These are phyloP conservation scores for Suillus subalutaceus DNA, from an alignment of 768 basidiomycete genomes.

Conservation along the genomic window DNA sequence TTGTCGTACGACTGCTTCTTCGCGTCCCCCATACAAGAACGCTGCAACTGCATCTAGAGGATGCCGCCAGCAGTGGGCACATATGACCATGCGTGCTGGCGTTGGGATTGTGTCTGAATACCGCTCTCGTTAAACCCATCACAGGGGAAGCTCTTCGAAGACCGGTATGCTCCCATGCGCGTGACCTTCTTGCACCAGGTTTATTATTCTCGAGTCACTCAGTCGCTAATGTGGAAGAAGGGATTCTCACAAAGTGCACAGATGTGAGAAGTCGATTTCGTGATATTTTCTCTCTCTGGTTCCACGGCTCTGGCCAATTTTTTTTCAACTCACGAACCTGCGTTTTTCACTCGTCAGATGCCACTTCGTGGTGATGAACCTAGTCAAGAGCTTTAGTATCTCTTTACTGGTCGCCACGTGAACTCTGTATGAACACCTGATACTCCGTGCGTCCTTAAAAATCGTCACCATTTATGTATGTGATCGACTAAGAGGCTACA, in stretches of 20 bases:
- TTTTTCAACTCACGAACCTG: not conserved
- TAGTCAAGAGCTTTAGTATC: not conserved
- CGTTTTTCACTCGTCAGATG: not conserved
- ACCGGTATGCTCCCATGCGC: not conserved
- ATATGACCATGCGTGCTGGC: not conserved
- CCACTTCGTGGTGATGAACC: not conserved
- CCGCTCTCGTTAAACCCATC: not conserved
- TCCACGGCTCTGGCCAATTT: not conserved
- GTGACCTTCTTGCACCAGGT: not conserved
- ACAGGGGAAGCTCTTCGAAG: not conserved
- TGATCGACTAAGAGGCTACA: not conserved
- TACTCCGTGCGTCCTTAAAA: not conserved
- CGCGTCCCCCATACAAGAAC: not conserved
- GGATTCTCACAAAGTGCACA: not conserved
- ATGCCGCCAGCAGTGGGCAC: not conserved
- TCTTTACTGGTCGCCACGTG: not conserved
- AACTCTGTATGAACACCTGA: not conserved
- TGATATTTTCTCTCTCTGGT: not conserved
- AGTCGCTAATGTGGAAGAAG: not conserved
- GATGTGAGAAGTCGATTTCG: not conserved
- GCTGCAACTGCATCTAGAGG: not conserved
- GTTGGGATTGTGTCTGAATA: not conserved
- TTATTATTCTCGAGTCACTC: not conserved
- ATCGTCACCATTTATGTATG: not conserved
- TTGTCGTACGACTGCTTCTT: not conserved